Percentiles rank a stretch among this genome's conserved stretches.
These are phyloP conservation scores for Monosporascus sp. DNA, from an alignment of 2,329 filamentous ascomycete genomes.

Conservation along the genomic window DNA sequence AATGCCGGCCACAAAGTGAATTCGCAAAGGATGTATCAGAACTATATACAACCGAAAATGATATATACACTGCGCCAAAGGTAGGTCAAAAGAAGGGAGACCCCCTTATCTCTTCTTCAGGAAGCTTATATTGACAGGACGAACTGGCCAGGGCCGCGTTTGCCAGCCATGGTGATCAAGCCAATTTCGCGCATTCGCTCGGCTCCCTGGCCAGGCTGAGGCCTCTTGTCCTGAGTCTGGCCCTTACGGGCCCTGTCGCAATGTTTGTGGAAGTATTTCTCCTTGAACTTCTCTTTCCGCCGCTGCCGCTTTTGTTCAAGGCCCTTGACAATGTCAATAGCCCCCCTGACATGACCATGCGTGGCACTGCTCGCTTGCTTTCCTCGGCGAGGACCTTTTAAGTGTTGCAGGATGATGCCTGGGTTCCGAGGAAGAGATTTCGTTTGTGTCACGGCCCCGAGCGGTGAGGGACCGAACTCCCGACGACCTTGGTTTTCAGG, in stretches of 20 bases:
- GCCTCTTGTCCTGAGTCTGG: conserved; percentile 56
- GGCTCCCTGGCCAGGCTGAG: conserved; percentile 78
- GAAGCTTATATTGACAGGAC: conserved; percentile 62
- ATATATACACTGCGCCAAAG: conserved; percentile 6
- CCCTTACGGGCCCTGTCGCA: conserved; percentile 76
- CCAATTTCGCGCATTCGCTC: conserved; percentile 93
- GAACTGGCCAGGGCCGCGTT: conserved; percentile 67
- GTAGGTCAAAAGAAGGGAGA: conserved; percentile 5
- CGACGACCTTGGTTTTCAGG: conserved; percentile 23
- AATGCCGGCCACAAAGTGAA: conserved; percentile 12
- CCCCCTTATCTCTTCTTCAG: background rate
- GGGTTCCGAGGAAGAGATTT: conserved; percentile 81
- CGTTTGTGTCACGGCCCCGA: conserved; percentile 68
- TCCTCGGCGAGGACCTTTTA: conserved; percentile 35
- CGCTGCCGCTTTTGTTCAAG: conserved; percentile 91
- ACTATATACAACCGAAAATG: conserved; percentile 22
- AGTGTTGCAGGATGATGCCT: conserved; percentile 58
- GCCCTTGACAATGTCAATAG: conserved; percentile 95
- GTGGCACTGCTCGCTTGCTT: conserved; percentile 27
- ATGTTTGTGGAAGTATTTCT: conserved; percentile 75
- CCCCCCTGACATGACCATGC: conserved; percentile 73
- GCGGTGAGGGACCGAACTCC: conserved; percentile 41
- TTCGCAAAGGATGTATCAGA: conserved; percentile 11
- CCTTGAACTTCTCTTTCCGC: conserved; percentile 76
- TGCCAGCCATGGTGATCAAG: conserved; percentile 80